Base-by-base conservation (phyloP, 495 filamentous ascomycete species). In the Massariosphaeria phaeospora region DNA sequence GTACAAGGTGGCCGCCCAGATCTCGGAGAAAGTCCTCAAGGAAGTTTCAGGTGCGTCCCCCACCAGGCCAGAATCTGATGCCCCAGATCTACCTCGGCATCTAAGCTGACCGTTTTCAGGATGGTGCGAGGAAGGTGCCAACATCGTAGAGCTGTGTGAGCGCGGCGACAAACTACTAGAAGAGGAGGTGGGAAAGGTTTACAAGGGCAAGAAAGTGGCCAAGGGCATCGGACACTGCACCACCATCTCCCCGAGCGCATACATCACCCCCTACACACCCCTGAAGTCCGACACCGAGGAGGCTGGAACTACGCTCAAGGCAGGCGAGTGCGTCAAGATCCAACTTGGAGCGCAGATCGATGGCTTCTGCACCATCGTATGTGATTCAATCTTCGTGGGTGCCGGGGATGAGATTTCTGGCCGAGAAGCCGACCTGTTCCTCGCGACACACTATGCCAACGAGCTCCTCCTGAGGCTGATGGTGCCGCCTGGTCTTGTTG, bases 331-430 rank as follows among this genome's bases (percentile, higher is more conserved):
- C 52, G 76, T 91, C 68, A 98, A 98, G 79, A 90, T 98, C 69
- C 94, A 97, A 72, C 82, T 98, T 9, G 93, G 93, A 64, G 93
- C 91, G 33, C 93, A 98, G 74, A 96, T 98, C 52, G 93, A 97
- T 75, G 93, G 93, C 41, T 91, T 97, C 69, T 88, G 90, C 64
- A 85, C 91, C 60, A 96, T 98, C 62, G 86, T 97, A 62, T 96
- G 91, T 75, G 88, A 97, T 71, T 91, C 88, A 36, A 78, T 96
- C 56, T 67, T 96, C 44, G 79, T 93, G 33, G 78, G 76, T 46
- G 60, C 75, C 15, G 71, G 77, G 35, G 83, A 80, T 52, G 75
- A 76, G 52, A 63, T 91, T 54, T 75, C 79, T 38, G 87, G 85
- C 53, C 83, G 86, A 38, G 73, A 83, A 59, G 91, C 91, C 59